Evolutionary conservation across 257 asterid species (phyloP), one percentile per base, ranked within the genome.

Genomic region (Lithospermum erythrorhizon): DNA sequence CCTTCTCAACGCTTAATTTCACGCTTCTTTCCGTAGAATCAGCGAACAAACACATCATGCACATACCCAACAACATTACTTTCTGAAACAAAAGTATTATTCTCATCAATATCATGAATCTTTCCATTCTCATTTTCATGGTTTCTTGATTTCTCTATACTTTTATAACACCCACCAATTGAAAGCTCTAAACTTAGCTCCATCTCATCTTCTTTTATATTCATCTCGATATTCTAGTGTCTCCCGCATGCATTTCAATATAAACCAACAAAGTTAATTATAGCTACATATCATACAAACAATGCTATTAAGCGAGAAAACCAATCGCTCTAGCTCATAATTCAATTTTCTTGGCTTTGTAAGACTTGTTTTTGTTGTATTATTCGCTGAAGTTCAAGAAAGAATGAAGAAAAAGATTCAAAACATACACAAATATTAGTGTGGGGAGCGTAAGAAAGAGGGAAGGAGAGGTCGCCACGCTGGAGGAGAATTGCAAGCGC

Each of bases 131-230:
- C 21, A 41, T 41, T 41, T 41, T 41, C 49, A 29, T 32, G 54
- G 25, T 35, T 59, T 17, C 25, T 55, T 17, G 35, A 37, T 32
- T 61, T 55, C 61, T n/a, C n/a, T n/a, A 67, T 9, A 63, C 66
- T 69, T 21, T 68, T 75, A 27, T 80, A 85, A 41, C 74, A 73
- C 20, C 94, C 83, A 1, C 95, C 93, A 4, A 86, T 78, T 3
- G 95, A 83, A n/a, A 86, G 53, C 72, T 82, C 89, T 82, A 87
- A 76, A 59, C 81, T 74, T 70, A 83, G 72, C 79, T 82, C 84
- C 66, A 78, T 56, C 25, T 68, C 80, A 30, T 76, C 72, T 15
- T 0, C 47, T 35, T 35, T 70, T 65, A 56, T 29, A 53, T 18
- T 35, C 61, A 53, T 45, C 21, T 68, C n/a, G n/a, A n/a, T n/a